phyloP scores from a whole-genome alignment of 2,329 filamentous ascomycete genomes.

The Tolypocladium paradoxum region DNA sequence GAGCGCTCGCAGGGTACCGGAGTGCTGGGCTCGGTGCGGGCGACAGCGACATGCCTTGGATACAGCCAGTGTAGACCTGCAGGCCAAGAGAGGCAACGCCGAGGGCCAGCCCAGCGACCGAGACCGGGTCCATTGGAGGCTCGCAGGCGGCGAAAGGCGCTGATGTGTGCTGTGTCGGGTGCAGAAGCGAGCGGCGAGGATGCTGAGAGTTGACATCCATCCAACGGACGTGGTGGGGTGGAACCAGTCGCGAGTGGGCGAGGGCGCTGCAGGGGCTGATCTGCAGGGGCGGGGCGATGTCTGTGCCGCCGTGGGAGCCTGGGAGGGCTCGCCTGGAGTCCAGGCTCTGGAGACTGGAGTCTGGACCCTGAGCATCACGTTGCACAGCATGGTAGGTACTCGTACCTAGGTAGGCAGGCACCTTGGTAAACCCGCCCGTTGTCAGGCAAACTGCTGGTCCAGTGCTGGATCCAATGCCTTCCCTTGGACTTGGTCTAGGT shows the following conservation, averaged over 20 bases:
- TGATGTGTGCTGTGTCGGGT: background rate
- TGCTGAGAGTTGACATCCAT: background rate
- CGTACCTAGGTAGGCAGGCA: too few species aligned
- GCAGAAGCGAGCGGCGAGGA: background rate
- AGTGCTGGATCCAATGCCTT: too few species aligned
- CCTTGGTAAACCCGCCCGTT: too few species aligned
- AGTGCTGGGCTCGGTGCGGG: background rate
- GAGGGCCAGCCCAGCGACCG: conserved; percentile 29
- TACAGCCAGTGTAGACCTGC: conserved; percentile 35
- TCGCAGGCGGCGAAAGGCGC: background rate
- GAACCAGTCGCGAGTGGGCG: too few species aligned
- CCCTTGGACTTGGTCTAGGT: too few species aligned
- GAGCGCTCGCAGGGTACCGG: too few species aligned
- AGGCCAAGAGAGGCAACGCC: conserved; percentile 34
- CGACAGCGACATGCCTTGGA: conserved; percentile 23
- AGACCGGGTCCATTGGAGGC: conserved; percentile 29
- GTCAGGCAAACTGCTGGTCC: too few species aligned
- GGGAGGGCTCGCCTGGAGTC: background rate
- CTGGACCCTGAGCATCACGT: background rate
- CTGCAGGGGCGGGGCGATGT: background rate
- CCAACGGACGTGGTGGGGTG: background rate
- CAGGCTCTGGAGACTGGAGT: too few species aligned
- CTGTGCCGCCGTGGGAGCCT: background rate
- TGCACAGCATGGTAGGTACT: too few species aligned
- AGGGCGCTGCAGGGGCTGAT: too few species aligned